These are phyloP conservation scores for Biscogniauxia mediterranea DNA, from an alignment of 2,329 filamentous ascomycete species.

Conservation along the genomic window DNA sequence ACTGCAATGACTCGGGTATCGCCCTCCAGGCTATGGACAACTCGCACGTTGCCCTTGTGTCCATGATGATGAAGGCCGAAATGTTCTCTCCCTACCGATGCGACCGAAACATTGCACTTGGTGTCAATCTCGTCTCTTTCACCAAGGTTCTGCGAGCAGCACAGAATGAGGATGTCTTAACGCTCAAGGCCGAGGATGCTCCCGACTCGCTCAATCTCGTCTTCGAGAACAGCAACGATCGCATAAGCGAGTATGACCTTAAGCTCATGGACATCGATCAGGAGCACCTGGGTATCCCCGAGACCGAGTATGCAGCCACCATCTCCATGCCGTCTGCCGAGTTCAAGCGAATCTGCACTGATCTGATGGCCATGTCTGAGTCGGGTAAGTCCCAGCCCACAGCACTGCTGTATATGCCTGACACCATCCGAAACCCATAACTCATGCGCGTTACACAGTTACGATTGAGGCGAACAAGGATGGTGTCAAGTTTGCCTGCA, in stretches of 20 bases:
- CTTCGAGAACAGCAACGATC: constrained; percentile 88
- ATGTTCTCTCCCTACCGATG: constrained; percentile 94
- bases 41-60: constrained; percentile 97
- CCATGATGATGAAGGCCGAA: constrained; percentile 97
- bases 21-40: constrained; percentile 99
- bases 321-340: constrained; percentile 85
- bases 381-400: constrained; percentile 64
- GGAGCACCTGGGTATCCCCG: constrained; percentile 96
- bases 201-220: constrained; percentile 93
- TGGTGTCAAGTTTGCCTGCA: constrained; percentile 90
- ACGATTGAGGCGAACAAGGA: constrained; percentile 96
- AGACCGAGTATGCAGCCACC: constrained; percentile 95
- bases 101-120: constrained; percentile 97
- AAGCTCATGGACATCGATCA: constrained; percentile 99
- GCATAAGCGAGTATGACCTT: constrained; percentile 97
- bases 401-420: background rate
- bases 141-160: constrained; percentile 96
- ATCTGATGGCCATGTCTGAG: constrained; percentile 89
- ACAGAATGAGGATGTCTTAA: constrained; percentile 91
- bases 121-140: constrained; percentile 93
- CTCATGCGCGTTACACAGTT: constrained; percentile 52
- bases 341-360: constrained; percentile 92
- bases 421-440: constrained; percentile 4
- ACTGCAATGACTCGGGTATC: constrained; percentile 99
- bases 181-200: constrained; percentile 93